Evolutionary conservation across 768 basidiomycete genomes (phyloP).

Genomic region (Pholiota microspora): DNA sequence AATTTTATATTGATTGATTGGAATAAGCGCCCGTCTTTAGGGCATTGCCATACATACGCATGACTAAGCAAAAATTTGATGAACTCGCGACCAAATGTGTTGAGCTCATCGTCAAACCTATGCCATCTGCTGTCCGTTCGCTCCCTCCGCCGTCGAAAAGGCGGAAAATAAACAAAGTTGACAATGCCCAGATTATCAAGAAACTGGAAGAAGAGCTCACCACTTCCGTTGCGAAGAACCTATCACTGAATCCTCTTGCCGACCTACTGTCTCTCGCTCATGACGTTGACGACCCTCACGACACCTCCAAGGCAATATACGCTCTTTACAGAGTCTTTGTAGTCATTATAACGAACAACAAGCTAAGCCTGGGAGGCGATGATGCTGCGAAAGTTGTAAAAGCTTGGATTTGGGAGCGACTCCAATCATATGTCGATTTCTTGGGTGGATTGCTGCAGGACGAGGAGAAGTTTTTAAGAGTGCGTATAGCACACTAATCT

Average conservation of each 20-base stretch:
- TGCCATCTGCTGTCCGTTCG: conserved; percentile 31
- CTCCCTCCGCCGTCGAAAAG: conserved; percentile 53
- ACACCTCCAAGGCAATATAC: conserved; percentile 74
- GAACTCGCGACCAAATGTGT: neutral
- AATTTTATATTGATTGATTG: neutral
- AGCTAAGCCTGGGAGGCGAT: conserved; percentile 47
- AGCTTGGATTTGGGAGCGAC: conserved; percentile 76
- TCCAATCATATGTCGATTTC: conserved; percentile 68
- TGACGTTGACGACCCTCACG: conserved; percentile 45
- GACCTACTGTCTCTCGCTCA: conserved; percentile 67
- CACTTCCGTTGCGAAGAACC: conserved; percentile 46
- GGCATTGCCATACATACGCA: neutral
- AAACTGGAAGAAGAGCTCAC: conserved; percentile 56
- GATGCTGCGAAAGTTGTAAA: conserved; percentile 66
- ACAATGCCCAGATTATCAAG: conserved; percentile 31
- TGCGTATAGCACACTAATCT: conserved; percentile 24
- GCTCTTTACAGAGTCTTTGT: conserved; percentile 81
- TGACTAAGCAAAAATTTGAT: neutral
- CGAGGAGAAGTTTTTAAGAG: conserved; percentile 71
- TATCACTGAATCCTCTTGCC: conserved; percentile 74
- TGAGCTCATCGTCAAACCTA: neutral
- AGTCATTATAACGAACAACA: conserved; percentile 54
- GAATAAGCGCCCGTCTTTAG: neutral
- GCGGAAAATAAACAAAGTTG: conserved; percentile 39
- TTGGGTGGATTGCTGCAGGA: conserved; percentile 73